These are phyloP conservation scores for Trypanosoma lewisi DNA, from an alignment of 208 protist genomes.

Conservation along the genomic window DNA sequence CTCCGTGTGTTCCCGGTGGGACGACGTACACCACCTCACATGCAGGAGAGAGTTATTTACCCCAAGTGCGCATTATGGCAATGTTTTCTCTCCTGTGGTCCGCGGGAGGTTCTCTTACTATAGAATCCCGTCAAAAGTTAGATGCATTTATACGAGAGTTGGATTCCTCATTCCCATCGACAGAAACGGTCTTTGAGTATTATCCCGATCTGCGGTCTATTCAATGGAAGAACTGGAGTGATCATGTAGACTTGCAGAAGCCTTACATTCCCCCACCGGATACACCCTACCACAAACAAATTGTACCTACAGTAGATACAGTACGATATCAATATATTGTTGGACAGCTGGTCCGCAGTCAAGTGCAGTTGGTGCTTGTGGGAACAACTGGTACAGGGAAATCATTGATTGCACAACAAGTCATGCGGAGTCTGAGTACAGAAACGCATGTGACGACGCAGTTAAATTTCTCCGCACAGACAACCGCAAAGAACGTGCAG, in stretches of 20 bases:
- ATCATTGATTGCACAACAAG: slow-evolving; percentile 90
- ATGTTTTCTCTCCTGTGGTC: slow-evolving; percentile 96
- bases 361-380: slow-evolving; percentile 92
- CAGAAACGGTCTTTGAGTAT: slow-evolving; percentile 98
- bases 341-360: slow-evolving; percentile 79
- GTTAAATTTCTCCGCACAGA: slow-evolving; percentile 97
- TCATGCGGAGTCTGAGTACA: slow-evolving; percentile 76
- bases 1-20: slow-evolving; percentile 59
- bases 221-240: slow-evolving; percentile 93
- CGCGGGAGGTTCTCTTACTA: slow-evolving; percentile 91
- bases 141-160: slow-evolving; percentile 94
- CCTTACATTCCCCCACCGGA: slow-evolving; percentile 78
- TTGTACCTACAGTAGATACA: slow-evolving; percentile 98
- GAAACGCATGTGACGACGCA: slow-evolving; percentile 87
- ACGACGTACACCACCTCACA: slow-evolving; percentile 71
- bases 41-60: slow-evolving; percentile 87
- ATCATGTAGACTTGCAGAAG: slow-evolving; percentile 86
- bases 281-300: slow-evolving; percentile 93
- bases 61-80: slow-evolving; percentile 93
- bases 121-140: slow-evolving; percentile 89
- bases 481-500: slow-evolving; percentile 92
- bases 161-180: slow-evolving; percentile 94
- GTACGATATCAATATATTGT: slow-evolving; percentile 95
- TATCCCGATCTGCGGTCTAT: slow-evolving; percentile 90
- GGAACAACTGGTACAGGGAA: slow-evolving; percentile 97